A percentile compares a stretch with the other conserved stretches of the same genome.
Evolutionary conservation across 2,329 filamentous ascomycete genomes (phyloP).

Genomic region (Lachnellula hyalina): DNA sequence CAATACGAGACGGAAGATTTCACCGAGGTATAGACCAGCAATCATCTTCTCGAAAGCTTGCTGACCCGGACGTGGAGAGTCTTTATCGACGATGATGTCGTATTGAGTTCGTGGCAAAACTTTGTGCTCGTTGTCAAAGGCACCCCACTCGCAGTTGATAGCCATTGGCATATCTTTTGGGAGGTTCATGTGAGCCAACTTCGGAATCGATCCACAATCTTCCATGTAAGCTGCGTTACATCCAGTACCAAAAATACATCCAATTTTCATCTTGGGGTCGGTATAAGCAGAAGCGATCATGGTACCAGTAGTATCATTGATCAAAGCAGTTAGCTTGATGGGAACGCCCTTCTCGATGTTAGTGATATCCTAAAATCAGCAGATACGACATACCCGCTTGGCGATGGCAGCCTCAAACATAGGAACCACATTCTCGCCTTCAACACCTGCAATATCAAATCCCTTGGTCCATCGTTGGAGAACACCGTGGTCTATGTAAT

Average conservation of each 20-base stretch:
- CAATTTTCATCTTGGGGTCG: conserved; percentile 87
- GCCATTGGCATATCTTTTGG: conserved; percentile 80
- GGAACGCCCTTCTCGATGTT: conserved; percentile 63
- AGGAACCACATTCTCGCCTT: conserved; percentile 84
- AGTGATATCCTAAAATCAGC: conserved; percentile 6
- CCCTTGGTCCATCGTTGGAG: conserved; percentile 97
- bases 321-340: conserved; percentile 86
- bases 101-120: conserved; percentile 82
- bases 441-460: conserved; percentile 88
- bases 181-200: conserved; percentile 86
- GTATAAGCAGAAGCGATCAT: conserved; percentile 96
- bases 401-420: conserved; percentile 76
- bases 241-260: conserved; percentile 96
- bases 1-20: conserved; percentile 85
- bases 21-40: conserved; percentile 87
- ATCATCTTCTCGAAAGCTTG: conserved; percentile 99
- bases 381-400: conserved; percentile 50
- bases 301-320: conserved; percentile 97
- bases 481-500: conserved; percentile 88
- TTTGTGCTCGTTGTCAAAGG: conserved; percentile 90
- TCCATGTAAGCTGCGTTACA: conserved; percentile 99
- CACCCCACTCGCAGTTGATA: conserved; percentile 97
- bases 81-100: conserved; percentile 81
- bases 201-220: conserved; percentile 81
- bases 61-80: conserved; percentile 87